A percentile compares a stretch with the other conserved stretches of the same genome.
These are phyloP conservation scores for Albugo laibachii DNA, from an alignment of 352 stramenopile species.

Conservation along the genomic window DNA sequence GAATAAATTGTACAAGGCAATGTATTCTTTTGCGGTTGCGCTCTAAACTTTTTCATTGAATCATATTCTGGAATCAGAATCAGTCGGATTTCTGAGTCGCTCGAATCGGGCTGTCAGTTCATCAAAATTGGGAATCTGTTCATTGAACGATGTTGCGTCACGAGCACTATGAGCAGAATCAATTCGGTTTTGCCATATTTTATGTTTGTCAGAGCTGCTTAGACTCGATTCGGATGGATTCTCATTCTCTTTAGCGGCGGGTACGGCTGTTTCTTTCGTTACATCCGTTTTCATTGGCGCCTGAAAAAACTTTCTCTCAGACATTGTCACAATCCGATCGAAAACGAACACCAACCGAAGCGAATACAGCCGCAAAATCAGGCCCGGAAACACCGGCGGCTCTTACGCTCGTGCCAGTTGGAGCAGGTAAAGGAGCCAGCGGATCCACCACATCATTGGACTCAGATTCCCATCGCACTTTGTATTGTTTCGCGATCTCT, in stretches of 20 bases:
- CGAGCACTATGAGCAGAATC: background rate
- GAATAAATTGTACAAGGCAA: too few species aligned
- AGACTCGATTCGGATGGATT: too few species aligned
- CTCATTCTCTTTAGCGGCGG: constrained; percentile 1
- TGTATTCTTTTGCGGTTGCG: too few species aligned
- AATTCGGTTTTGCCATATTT: background rate
- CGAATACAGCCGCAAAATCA: constrained; percentile 50
- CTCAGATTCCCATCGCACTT: constrained; percentile 86
- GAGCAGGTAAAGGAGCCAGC: constrained; percentile 75
- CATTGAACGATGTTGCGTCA: constrained; percentile 4
- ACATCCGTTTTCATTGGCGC: background rate
- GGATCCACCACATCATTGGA: constrained; percentile 54
- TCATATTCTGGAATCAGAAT: constrained; percentile 8
- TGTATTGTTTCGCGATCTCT: constrained; percentile 88
- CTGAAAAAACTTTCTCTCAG: background rate
- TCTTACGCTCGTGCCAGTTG: constrained; percentile 67
- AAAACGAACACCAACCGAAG: constrained; percentile 26
- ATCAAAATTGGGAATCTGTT: constrained; percentile 76
- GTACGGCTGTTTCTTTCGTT: background rate
- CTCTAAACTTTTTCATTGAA: too few species aligned
- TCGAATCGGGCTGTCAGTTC: constrained; percentile 88
- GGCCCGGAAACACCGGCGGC: constrained; percentile 69
- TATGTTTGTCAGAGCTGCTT: background rate
- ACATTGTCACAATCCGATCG: too few species aligned
- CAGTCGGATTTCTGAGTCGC: constrained; percentile 58